Conservation (phyloP, 768 basidiomycete genomes). For the Sutorius australiensis region DNA sequence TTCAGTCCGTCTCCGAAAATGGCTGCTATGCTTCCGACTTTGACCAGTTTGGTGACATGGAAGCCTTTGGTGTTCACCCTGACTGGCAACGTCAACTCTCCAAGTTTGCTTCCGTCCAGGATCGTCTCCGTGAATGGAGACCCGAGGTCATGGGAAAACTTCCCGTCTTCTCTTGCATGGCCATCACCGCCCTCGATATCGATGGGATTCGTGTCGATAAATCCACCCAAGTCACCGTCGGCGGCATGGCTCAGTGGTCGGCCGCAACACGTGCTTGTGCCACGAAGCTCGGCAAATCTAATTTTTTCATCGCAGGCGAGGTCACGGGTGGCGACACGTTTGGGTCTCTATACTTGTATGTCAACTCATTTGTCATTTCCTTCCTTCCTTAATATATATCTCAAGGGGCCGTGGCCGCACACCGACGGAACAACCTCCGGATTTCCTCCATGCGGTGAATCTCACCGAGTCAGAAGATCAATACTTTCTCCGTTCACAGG, state of each 20-base stretch:
- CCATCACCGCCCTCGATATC: conserved; percentile 82
- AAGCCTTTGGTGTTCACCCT: conserved; percentile 94
- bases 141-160: conserved; percentile 76
- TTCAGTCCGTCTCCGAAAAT: conserved; percentile 44
- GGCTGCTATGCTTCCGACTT: conserved; percentile 85
- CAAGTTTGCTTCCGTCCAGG: conserved; percentile 95
- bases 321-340: conserved; percentile 93
- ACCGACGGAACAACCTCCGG: conserved; percentile 64
- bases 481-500: conserved; percentile 74
- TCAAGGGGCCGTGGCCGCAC: conserved; percentile 85
- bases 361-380: conserved; percentile 6
- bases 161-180: conserved; percentile 76
- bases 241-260: conserved; percentile 76
- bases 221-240: conserved; percentile 85
- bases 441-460: conserved; percentile 64
- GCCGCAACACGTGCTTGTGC: conserved; percentile 74
- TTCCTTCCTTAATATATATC: not conserved
- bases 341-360: conserved; percentile 80
- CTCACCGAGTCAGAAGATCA: conserved; percentile 55
- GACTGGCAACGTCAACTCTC: conserved; percentile 92
- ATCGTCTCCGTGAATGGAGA: conserved; percentile 92
- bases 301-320: conserved; percentile 91
- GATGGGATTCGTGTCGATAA: conserved; percentile 97
- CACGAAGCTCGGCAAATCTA: conserved; percentile 63
- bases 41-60: conserved; percentile 95